Conservation (phyloP, 169 alveolate species). For the Blepharisma undulans region DNA sequence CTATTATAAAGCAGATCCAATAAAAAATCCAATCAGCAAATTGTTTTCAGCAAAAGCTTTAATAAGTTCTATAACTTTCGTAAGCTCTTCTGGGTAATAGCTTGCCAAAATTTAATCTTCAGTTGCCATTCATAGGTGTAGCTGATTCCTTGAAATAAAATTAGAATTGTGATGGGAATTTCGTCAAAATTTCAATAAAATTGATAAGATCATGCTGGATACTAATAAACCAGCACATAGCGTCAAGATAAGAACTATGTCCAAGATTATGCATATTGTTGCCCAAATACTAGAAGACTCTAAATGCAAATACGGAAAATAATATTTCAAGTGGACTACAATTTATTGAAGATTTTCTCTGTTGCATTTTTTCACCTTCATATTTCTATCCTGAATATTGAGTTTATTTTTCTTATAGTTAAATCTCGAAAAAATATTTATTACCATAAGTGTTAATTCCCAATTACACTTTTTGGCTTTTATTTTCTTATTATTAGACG, state of each 20-base stretch:
- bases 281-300: background rate
- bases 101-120: background rate
- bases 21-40: background rate
- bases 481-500: too few relatives aligned
- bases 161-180: background rate
- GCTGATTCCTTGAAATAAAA: conserved; percentile 3
- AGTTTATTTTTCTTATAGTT: too few relatives aligned
- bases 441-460: too few relatives aligned
- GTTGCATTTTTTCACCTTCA: too few relatives aligned
- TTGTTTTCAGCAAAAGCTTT: background rate
- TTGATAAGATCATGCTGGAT: background rate
- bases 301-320: background rate
- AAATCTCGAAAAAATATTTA: too few relatives aligned
- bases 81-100: conserved; percentile 17
- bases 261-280: background rate
- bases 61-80: background rate
- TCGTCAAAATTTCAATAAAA: background rate
- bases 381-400: too few relatives aligned
- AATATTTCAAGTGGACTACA: too few relatives aligned
- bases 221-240: background rate
- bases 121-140: background rate
- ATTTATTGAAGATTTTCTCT: too few relatives aligned
- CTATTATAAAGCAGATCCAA: background rate
- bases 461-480: too few relatives aligned
- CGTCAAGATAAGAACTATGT: background rate